These are phyloP conservation scores for Cymbidium sinense DNA, from an alignment of 106 monocot genomes.

Conservation along the genomic window DNA sequence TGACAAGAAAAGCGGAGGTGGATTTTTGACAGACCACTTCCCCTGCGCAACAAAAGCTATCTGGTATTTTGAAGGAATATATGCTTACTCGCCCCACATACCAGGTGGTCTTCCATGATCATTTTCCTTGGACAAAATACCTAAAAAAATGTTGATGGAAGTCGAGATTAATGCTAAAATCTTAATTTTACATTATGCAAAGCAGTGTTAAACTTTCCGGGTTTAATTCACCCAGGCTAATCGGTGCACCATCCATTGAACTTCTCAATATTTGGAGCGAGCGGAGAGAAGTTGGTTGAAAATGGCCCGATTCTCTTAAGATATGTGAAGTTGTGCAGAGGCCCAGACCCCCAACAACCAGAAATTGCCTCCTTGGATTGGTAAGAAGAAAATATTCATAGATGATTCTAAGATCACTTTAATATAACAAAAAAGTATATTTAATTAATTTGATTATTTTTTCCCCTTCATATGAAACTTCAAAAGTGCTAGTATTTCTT, in stretches of 20 bases:
- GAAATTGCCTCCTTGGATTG: slow-evolving; percentile 68
- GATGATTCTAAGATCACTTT: background rate
- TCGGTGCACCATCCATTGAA: slow-evolving; percentile 79
- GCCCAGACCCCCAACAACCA: slow-evolving; percentile 60
- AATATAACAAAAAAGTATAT: no score
- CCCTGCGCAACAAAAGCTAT: slow-evolving; percentile 77
- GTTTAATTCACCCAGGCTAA: slow-evolving; percentile 66
- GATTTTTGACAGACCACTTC: slow-evolving; percentile 88
- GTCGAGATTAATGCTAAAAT: background rate
- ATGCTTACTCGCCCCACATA: slow-evolving; percentile 82
- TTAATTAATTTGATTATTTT: no score
- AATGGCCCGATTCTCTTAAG: slow-evolving; percentile 25
- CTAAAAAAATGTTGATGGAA: background rate
- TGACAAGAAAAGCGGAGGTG: slow-evolving; percentile 86
- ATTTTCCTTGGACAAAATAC: background rate
- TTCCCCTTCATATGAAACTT: no score
- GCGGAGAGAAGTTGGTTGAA: slow-evolving; percentile 55
- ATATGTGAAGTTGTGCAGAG: slow-evolving; percentile 70
- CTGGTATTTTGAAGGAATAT: slow-evolving; percentile 95
- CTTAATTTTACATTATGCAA: background rate
- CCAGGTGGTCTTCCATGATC: slow-evolving; percentile 29
- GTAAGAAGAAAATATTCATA: slow-evolving; percentile 15
- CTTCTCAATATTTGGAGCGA: slow-evolving; percentile 84
- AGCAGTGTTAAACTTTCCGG: slow-evolving; percentile 74
- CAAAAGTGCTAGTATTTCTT: no score